phyloP scores from a whole-genome alignment of 2,329 filamentous ascomycete species.

The Rutstroemia sp. region DNA sequence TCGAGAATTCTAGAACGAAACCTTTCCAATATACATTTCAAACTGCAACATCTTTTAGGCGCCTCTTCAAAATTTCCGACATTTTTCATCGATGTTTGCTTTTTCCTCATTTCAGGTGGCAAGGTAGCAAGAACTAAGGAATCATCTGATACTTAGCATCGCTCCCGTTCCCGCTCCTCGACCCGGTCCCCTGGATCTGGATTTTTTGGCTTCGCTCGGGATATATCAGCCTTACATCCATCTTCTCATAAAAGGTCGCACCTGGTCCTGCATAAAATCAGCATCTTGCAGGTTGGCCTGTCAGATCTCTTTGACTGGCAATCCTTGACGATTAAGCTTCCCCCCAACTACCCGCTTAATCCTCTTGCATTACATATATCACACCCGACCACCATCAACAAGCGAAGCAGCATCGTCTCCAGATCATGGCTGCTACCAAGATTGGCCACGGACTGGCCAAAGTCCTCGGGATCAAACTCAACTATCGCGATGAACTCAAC shows the following conservation, averaged over 20 bases:
- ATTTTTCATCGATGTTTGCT: slow-evolving; percentile 1
- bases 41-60: background rate
- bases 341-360: background rate
- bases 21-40: background rate
- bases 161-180: background rate
- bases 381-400: background rate
- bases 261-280: slow-evolving; percentile 1
- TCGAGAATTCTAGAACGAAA: slow-evolving; percentile 3
- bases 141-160: background rate
- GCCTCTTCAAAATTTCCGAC: background rate
- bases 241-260: background rate
- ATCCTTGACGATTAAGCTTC: background rate
- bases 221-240: slow-evolving; percentile 8
- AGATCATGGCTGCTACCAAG: slow-evolving; percentile 36
- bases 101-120: background rate
- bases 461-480: slow-evolving; percentile 72
- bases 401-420: background rate
- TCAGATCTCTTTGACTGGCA: background rate
- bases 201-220: background rate
- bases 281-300: slow-evolving; percentile 8
- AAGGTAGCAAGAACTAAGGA: background rate
- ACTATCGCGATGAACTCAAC: slow-evolving; percentile 53
- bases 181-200: background rate
- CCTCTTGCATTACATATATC: background rate
- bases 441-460: slow-evolving; percentile 70